Base-by-base conservation (phyloP, 1,139 yeast genomes). In the Suzukiozyma palmioleophila region DNA sequence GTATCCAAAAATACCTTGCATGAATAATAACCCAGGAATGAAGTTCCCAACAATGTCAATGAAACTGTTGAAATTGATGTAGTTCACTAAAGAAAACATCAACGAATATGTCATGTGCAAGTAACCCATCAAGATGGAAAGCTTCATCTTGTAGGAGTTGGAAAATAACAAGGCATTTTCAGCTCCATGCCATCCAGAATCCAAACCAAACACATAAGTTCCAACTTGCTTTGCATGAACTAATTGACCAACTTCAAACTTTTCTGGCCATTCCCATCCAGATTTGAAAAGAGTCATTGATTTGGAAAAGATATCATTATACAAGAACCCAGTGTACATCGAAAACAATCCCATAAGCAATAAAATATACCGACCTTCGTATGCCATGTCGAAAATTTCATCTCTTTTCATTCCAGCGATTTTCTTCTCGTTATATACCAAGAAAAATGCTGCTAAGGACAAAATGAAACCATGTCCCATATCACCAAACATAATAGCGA, bases 401-500 rank as follows among this genome's bases (percentile, higher is more conserved):
- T 81, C 92, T 52, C 85, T 71, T 53, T 81, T 79, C 76, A 81
- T 74, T 22, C 65, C 67, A 22, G 71, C 76, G 36, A 84, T 68
- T 42, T 69, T 66, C 49, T 70, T 76, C 55, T 84, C 92, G 52
- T 79, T 77, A 39, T 73, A 51, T 7, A 84, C 88, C 49, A 84
- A 63, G 15, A 67, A 56, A 31, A 69, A 57, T 1, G 87, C 89
- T 26, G 82, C 81, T 46, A 81, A 61, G 36, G 77, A 62, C 53
- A 84, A 64, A 42, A 84, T 71, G 46, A 84, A 70, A 3, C 94
- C 94, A 59, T 84, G 94, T 21, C 94, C 94, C 45, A 83, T 61
- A 64, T 84, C 94, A 71, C 94, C 94, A 67, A 84, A 84, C 94
- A 84, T 84, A 50, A 84, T 79, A 27, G 94, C 90, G 64, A 84